Evolutionary conservation across 257 asterid species (phyloP).

Genomic region (Ballota nigra): DNA sequence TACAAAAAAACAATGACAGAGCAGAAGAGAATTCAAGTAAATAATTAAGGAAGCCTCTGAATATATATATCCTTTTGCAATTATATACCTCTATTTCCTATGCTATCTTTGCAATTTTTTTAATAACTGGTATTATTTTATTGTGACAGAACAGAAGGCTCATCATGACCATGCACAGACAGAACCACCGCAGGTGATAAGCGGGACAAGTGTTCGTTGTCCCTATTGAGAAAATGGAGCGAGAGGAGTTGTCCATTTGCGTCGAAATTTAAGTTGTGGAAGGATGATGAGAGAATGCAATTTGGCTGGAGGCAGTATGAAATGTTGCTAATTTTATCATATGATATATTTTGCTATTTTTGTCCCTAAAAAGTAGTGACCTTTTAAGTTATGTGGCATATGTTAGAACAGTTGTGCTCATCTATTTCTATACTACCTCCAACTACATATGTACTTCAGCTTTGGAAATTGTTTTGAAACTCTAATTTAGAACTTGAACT

Average conservation of each 20-base stretch:
- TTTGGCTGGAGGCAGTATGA: constrained; percentile 29
- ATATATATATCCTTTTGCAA: background rate
- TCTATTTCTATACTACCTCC: no score
- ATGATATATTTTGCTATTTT: background rate
- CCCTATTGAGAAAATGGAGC: constrained; percentile 36
- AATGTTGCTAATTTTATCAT: background rate
- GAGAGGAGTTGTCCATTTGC: background rate
- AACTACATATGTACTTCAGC: no score
- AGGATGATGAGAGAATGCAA: constrained; percentile 38
- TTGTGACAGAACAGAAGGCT: background rate
- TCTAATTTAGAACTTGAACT: no score
- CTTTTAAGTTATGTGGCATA: no score
- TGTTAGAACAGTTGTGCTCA: no score
- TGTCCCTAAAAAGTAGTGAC: background rate
- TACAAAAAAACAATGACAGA: no score
- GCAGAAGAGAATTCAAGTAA: background rate
- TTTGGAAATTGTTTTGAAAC: background rate
- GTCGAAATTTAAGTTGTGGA: constrained; percentile 34
- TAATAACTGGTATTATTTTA: background rate
- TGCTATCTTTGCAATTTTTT: background rate
- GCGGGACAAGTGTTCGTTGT: constrained; percentile 17
- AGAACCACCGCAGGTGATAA: background rate
- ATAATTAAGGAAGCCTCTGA: background rate
- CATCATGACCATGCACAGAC: background rate
- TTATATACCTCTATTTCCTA: background rate